Base-by-base conservation (phyloP, 2,329 filamentous ascomycete genomes). In the Lachnellula subtilissima region DNA sequence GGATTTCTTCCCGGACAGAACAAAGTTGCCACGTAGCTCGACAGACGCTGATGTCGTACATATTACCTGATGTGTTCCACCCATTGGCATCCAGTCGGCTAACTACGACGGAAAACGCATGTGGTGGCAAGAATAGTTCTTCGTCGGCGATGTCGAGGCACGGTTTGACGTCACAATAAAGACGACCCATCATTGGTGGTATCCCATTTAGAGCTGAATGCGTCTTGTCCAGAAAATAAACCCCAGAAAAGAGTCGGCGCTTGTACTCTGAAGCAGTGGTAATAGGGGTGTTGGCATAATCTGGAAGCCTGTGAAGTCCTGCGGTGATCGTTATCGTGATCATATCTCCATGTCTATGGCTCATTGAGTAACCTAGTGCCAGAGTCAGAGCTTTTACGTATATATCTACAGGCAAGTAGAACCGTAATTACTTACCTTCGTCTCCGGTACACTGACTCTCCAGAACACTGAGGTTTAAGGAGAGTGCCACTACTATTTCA, bases 181-280 rank as follows among this genome's bases (percentile, higher is more conserved):
- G 54, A 9, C 61, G 58, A 28, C 59, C 61, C 1, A 70, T 50
- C 23, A 61, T 51, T 19, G 65, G 66, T 8, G 67, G 67, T 9
- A 57, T 57, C 11, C 67, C 67, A 35, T 64, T 64, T 5, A 69
- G 48, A 23, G 61, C 63, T 1, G 64, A 54, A 43, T 64, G 55
- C 6, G 47, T 59, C 49, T 69, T 69, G 35, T 69, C 67, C 15
- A 59, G 50, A 32, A 48, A 53, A 48, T 68, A 69, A 12, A 65
- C 57, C 14, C 48, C 19, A 5, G 56, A 57, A 46, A 67, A 67
- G 0, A 69, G 43, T 15, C 65, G 60, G 32, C 61, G 55, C 28
- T 63, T 66, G 39, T 65, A 67, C 57, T 69, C 66, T 5, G 61
- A 61, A 19, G 65, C 62, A 2, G 66, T 57, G 2, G 67, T 69